A percentile compares a stretch with the other conserved stretches of the same genome.
Conservation (phyloP, 1,139 yeast genomes). For the Saccharomyces hybrid region DNA sequence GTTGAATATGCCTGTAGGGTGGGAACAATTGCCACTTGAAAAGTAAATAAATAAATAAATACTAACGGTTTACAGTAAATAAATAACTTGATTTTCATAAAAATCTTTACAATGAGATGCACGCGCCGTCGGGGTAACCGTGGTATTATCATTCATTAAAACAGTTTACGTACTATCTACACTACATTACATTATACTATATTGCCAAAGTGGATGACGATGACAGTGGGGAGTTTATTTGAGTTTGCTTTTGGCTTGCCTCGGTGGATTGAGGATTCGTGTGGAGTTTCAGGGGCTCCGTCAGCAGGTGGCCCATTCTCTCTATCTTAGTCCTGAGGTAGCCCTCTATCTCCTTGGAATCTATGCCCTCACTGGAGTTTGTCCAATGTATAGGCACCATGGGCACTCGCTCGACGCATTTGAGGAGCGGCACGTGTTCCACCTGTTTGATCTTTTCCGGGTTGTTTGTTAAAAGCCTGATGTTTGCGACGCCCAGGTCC, state of each 20-base stretch:
- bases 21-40: not conserved
- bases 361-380: constrained; percentile 55
- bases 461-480: constrained; percentile 81
- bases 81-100: not conserved
- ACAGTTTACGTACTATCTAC: not conserved
- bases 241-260: not conserved
- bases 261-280: constrained; percentile 7
- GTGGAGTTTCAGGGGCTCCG: constrained; percentile 43
- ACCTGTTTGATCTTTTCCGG: constrained; percentile 96
- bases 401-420: constrained; percentile 69
- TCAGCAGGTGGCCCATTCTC: constrained; percentile 90
- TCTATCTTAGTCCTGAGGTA: constrained; percentile 89
- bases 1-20: not conserved
- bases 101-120: not conserved
- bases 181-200: not conserved
- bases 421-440: constrained; percentile 22
- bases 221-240: not conserved
- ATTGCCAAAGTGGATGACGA: not conserved
- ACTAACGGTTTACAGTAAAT: not conserved
- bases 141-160: not conserved
- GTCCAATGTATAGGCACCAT: constrained; percentile 96
- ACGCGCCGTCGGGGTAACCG: not conserved
- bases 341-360: constrained; percentile 81
- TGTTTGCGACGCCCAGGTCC: constrained; percentile 68
- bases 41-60: not conserved